A percentile compares a stretch with the other conserved stretches of the same genome.
phyloP scores from a whole-genome alignment of 1,139 yeast genomes.

The Pichia sorboxylosa region DNA sequence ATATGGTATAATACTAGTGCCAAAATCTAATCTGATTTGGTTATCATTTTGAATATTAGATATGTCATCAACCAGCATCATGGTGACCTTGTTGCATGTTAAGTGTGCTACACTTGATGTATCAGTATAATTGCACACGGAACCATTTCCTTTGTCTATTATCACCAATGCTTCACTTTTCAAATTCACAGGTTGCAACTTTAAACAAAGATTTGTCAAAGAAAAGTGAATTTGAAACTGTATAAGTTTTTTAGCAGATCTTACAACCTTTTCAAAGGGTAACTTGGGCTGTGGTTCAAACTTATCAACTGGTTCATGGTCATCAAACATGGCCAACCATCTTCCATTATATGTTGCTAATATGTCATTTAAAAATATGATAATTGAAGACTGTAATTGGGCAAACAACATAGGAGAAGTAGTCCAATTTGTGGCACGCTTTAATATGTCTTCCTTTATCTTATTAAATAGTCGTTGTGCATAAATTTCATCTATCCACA shows the following conservation, averaged over 20 bases:
- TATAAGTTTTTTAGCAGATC: constrained; percentile 1
- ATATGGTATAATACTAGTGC: constrained; percentile 21
- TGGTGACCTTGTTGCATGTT: constrained; percentile 34
- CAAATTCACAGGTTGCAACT: constrained; percentile 49
- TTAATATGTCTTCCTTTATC: constrained; percentile 25
- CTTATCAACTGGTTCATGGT: constrained; percentile 6
- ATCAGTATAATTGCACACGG: constrained; percentile 26
- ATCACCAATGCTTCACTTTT: constrained; percentile 40
- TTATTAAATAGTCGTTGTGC: constrained; percentile 7
- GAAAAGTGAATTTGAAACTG: constrained; percentile 31
- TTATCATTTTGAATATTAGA: too few relatives aligned
- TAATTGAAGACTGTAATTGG: constrained; percentile 23
- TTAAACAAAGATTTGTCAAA: constrained; percentile 42
- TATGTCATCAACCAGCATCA: constrained; percentile 49
- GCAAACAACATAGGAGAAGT: constrained; percentile 26
- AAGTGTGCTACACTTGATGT: constrained; percentile 17
- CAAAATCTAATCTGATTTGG: too few relatives aligned
- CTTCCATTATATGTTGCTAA: constrained; percentile 41
- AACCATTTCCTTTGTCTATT: constrained; percentile 42
- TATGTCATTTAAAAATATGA: constrained; percentile 34
- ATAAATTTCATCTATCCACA: constrained; percentile 12
- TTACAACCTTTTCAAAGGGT: background rate
- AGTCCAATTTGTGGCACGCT: constrained; percentile 23
- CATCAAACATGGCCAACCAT: constrained; percentile 34
- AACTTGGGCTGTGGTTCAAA: background rate